Evolutionary conservation across 371 early-diverging fungal species (phyloP), one percentile per base, ranked within the genome.

Genomic region (Umbelopsis sp.): DNA sequence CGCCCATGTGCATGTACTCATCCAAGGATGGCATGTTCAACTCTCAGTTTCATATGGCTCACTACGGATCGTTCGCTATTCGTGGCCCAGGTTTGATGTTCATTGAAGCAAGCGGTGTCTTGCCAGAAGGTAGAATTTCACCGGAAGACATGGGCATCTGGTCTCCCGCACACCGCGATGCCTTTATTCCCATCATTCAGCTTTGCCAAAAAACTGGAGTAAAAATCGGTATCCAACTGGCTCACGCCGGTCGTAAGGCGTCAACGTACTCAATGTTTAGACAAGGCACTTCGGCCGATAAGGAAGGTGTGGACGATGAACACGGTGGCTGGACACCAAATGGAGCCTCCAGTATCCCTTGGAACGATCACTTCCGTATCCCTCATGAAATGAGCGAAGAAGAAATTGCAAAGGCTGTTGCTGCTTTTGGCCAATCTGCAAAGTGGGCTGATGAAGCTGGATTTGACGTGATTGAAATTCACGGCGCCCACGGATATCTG

Each of bases 391-490:
- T 94, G 51, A 78, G 87, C 5, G 65, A 80, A 1, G 82, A 84
- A 22, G 87, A 93, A 51, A 95, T 97, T 46, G 67, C 80, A 11
- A 75, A 78, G 0, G 48, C 89, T 18, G 77, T 84, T 14, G 70
- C 83, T 44, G 85, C 84, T 25, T 97, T 92, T 80, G 91, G 71
- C 0, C 84, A 86, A 7, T 91, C 94, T 41, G 93, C 94, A 12
- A 66, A 75, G 44, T 86, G 93, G 24, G 91, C 93, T 12, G 81
- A 87, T 16, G 76, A 88, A 68, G 94, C 92, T 8, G 97, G 94
- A 0, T 91, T 95, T 74, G 95, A 97, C 57, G 89, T 88, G 0
- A 72, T 96, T 24, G 96, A 97, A 77, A 81, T 97, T 50, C 97
- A 97, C 70, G 87, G 85, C 52, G 94, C 93, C 0, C 80, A 80